Evolutionary conservation across 2,329 filamentous ascomycete genomes (phyloP).

Genomic region (Emmonsia crescens): DNA sequence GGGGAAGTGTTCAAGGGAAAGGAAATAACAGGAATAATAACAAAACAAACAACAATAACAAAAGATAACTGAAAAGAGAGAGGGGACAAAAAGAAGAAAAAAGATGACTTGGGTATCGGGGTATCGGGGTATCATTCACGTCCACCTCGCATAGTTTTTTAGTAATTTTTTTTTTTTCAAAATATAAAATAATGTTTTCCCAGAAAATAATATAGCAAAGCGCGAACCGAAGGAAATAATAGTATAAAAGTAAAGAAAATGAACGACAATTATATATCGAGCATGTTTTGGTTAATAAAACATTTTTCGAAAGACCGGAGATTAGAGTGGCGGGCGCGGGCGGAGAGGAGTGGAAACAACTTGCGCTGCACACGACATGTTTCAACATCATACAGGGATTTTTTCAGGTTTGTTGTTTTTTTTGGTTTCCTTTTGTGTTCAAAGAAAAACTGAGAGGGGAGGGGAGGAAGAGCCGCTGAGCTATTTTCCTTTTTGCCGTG

Average conservation of each 20-base stretch:
- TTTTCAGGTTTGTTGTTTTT: background rate
- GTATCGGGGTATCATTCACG: conserved; percentile 17
- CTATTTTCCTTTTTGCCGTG: background rate
- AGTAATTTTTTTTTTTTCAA: conserved; percentile 5
- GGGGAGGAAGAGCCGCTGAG: background rate
- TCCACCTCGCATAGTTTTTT: conserved; percentile 13
- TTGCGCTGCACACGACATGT: background rate
- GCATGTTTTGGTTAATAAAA: background rate
- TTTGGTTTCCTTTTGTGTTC: background rate
- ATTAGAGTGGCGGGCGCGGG: background rate
- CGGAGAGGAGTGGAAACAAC: background rate
- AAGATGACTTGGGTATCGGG: conserved; percentile 13
- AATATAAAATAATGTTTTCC: conserved; percentile 7
- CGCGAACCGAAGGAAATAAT: background rate
- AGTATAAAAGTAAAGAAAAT: background rate
- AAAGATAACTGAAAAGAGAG: background rate
- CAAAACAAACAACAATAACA: background rate
- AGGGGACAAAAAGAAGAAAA: background rate
- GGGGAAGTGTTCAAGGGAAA: background rate
- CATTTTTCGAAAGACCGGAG: background rate
- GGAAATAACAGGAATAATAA: background rate
- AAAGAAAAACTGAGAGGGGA: background rate
- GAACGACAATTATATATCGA: conserved; percentile 1
- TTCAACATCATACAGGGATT: background rate
- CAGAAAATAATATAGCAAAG: conserved; percentile 9